A percentile compares a stretch with the other conserved stretches of the same genome.
phyloP scores from a whole-genome alignment of 2,329 filamentous ascomycete genomes.

The Didymella lethalis region DNA sequence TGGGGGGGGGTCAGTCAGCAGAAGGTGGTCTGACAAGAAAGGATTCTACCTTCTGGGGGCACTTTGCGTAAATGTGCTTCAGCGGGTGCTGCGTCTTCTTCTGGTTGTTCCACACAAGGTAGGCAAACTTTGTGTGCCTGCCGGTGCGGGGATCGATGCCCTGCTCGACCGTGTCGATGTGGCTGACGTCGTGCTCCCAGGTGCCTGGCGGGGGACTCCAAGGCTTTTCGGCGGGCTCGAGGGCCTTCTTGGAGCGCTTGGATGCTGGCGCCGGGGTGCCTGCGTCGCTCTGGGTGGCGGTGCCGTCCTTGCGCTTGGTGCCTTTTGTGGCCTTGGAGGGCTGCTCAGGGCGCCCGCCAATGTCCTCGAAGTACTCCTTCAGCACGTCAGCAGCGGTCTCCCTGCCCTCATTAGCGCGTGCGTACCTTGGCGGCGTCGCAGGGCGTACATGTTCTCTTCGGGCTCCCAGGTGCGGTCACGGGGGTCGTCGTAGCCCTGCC shows the following conservation, averaged over 20 bases:
- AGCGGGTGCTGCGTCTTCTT: conserved; percentile 78
- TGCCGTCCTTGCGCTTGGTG: conserved; percentile 58
- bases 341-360: conserved; percentile 69
- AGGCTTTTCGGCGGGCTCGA: conserved; percentile 50
- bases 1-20: conserved; percentile 20
- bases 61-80: conserved; percentile 73
- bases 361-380: conserved; percentile 66
- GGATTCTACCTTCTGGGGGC: conserved; percentile 71
- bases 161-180: conserved; percentile 77
- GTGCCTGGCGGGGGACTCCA: conserved; percentile 76
- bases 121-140: conserved; percentile 68
- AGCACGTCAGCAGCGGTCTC: conserved; percentile 62
- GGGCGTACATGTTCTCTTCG: conserved; percentile 71
- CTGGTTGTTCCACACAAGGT: conserved; percentile 76
- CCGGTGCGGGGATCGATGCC: conserved; percentile 51
- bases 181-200: conserved; percentile 77
- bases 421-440: not conserved
- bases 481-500: conserved; percentile 78
- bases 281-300: conserved; percentile 35
- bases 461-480: conserved; percentile 81
- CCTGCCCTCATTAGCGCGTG: conserved; percentile 28
- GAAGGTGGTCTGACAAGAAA: not conserved
- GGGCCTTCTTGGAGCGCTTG: conserved; percentile 45
- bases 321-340: conserved; percentile 66
- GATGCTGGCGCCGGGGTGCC: conserved; percentile 33